phyloP scores from a whole-genome alignment of 148 eudicot species.

The Amaranthus palmeri region DNA sequence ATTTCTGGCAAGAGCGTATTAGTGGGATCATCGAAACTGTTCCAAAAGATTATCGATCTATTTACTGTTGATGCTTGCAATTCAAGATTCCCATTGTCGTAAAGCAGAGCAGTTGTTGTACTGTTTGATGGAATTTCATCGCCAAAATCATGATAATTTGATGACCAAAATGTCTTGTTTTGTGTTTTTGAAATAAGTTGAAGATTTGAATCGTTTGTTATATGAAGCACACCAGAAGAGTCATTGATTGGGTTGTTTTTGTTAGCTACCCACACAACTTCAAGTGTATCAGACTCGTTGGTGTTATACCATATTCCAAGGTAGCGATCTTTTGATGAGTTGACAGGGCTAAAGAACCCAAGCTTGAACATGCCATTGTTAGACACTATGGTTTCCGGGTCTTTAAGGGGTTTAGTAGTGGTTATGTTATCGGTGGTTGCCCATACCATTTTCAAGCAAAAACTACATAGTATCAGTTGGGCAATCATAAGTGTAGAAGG shows the following conservation, averaged over 20 bases:
- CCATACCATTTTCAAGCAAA: slow-evolving; percentile 1
- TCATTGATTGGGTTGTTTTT: slow-evolving; percentile 21
- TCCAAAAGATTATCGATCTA: slow-evolving; percentile 39
- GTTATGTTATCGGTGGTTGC: slow-evolving; percentile 17
- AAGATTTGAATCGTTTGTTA: slow-evolving; percentile 23
- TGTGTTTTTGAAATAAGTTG: slow-evolving; percentile 24
- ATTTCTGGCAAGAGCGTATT: slow-evolving; percentile 35
- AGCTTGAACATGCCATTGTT: slow-evolving; percentile 16
- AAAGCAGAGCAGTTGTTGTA: slow-evolving; percentile 35
- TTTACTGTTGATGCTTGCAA: neutral
- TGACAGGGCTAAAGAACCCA: slow-evolving; percentile 26
- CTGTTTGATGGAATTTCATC: neutral
- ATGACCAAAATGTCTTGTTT: slow-evolving; percentile 39
- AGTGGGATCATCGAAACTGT: slow-evolving; percentile 61
- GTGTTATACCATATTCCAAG: slow-evolving; percentile 32
- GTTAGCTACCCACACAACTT: slow-evolving; percentile 34
- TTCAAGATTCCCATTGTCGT: slow-evolving; percentile 51
- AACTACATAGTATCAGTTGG: neutral
- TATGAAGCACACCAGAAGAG: slow-evolving; percentile 18
- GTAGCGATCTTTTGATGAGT: slow-evolving; percentile 13
- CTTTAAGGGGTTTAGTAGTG: slow-evolving; percentile 9
- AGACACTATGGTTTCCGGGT: slow-evolving; percentile 24
- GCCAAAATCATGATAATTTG: slow-evolving; percentile 17
- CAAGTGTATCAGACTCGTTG: slow-evolving; percentile 4
- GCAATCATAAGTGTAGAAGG: neutral